Evolutionary conservation across 495 filamentous ascomycete genomes (phyloP).

Genomic region (Hypomontagnella submonticulosa): DNA sequence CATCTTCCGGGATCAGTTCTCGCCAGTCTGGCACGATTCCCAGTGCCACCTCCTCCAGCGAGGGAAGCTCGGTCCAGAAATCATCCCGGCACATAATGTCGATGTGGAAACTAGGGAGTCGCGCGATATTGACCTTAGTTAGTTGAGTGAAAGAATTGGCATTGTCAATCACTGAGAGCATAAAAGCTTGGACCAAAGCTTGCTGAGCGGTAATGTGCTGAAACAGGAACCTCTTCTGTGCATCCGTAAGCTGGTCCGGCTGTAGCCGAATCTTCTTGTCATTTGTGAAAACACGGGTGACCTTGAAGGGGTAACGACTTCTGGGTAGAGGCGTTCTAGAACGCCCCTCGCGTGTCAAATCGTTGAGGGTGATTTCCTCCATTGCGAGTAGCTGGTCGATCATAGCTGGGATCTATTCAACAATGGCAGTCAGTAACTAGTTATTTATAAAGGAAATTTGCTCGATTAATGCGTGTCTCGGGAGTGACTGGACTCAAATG

Average conservation of each 20-base stretch:
- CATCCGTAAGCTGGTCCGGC: constrained; percentile 51
- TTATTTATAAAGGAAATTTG: too few relatives aligned
- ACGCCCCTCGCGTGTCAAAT: constrained; percentile 8
- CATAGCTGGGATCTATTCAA: neutral
- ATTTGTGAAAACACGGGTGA: neutral
- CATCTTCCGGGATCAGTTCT: constrained; percentile 52
- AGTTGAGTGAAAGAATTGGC: constrained; percentile 52
- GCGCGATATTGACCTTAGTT: constrained; percentile 61
- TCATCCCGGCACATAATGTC: constrained; percentile 54
- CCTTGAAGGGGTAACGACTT: neutral
- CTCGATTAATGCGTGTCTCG: too few relatives aligned
- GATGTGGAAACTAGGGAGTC: constrained; percentile 61
- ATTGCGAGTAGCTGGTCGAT: neutral
- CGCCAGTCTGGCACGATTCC: constrained; percentile 67
- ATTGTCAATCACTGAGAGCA: constrained; percentile 64
- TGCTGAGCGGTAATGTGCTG: constrained; percentile 68
- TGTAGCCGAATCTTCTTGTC: constrained; percentile 19
- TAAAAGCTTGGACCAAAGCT: constrained; percentile 67
- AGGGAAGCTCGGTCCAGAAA: constrained; percentile 63
- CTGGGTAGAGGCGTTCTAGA: constrained; percentile 3
- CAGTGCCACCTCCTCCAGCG: constrained; percentile 57
- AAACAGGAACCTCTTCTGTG: constrained; percentile 67
- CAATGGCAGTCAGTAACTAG: too few relatives aligned
- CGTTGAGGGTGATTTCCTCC: neutral
- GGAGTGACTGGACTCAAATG: too few relatives aligned